Evolutionary conservation across 352 stramenopile genomes (phyloP).

Genomic region (Aphanomyces invadans): DNA sequence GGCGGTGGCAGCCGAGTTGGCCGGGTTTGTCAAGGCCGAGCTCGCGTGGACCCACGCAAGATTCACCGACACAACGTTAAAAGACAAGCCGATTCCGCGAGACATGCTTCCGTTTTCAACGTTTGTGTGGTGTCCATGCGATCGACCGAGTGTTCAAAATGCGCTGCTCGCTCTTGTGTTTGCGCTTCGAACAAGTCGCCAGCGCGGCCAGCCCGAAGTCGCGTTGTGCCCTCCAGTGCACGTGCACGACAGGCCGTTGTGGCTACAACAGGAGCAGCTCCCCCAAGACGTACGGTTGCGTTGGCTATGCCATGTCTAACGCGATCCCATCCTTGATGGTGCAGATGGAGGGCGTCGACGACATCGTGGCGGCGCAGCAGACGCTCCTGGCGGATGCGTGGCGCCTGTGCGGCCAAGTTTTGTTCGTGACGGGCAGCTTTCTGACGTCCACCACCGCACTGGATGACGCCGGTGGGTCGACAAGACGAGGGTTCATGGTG

Average conservation of each 20-base stretch:
- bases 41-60: conserved; percentile 13
- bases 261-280: conserved; percentile 14
- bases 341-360: neutral
- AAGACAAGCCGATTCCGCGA: neutral
- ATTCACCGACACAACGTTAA: conserved; percentile 12
- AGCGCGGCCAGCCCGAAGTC: neutral
- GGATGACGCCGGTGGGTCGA: neutral
- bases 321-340: no score
- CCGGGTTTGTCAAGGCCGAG: neutral
- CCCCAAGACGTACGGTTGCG: no score
- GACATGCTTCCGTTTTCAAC: conserved; percentile 2
- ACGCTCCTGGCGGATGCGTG: neutral
- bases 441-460: neutral
- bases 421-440: neutral
- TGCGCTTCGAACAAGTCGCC: neutral
- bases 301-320: no score
- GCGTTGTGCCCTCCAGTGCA: conserved; percentile 13
- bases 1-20: neutral
- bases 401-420: neutral
- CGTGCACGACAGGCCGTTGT: neutral
- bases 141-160: neutral
- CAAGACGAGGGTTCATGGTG: no score
- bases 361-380: neutral
- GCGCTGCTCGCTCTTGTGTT: conserved; percentile 12
- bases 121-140: neutral